Conservation (phyloP, 108 stramenopile genomes). For the Cyclotella cryptica region DNA sequence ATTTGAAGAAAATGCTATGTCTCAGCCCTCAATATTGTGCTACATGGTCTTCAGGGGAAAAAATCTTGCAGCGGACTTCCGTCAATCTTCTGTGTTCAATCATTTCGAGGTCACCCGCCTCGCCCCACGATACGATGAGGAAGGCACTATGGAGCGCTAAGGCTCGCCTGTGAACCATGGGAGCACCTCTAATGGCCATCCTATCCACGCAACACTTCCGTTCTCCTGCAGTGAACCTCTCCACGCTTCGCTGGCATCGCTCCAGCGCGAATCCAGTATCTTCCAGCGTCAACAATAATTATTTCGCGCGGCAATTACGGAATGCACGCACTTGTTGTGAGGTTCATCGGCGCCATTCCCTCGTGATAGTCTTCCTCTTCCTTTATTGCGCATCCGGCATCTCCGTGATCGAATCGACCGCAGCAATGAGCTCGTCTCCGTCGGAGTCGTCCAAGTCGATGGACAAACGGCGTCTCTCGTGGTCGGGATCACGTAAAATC, state of each 20-base stretch:
- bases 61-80: no score
- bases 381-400: neutral
- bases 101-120: no score
- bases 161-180: neutral
- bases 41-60: no score
- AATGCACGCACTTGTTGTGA: no score
- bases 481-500: conserved; percentile 52
- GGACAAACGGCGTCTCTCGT: conserved; percentile 39
- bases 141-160: no score
- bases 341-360: neutral
- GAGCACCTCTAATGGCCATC: neutral
- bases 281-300: neutral
- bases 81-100: no score
- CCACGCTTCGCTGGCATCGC: neutral
- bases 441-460: neutral
- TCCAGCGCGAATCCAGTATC: neutral
- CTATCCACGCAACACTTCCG: neutral
- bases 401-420: neutral
- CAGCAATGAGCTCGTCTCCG: neutral
- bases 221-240: neutral
- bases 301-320: neutral
- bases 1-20: no score
- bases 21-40: no score
- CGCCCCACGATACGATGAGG: no score
- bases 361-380: neutral